Evolutionary conservation across 441 rosid genomes (phyloP), one percentile per base, ranked within the genome.

Genomic region (Populus hybrid): DNA sequence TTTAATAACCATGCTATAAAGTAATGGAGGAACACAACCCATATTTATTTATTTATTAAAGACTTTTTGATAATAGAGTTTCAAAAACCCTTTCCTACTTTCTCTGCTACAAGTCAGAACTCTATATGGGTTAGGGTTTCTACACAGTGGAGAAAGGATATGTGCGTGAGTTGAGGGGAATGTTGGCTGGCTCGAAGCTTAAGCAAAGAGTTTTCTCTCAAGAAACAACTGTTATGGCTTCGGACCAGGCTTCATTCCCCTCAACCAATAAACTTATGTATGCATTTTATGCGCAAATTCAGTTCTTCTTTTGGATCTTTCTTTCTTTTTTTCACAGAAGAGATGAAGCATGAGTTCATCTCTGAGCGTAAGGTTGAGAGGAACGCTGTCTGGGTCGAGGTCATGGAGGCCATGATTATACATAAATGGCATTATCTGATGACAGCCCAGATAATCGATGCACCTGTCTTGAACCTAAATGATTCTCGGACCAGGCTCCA

Each of bases 401-500:
- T 80, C 85, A 81, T 83, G 59, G 42, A 87, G 87, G 82, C 73
- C 20, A 69, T 64, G 61, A 18, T 53, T 53, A 18, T 53, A 53
- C 61, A 69, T 29, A 29, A 42, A 18, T 56, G 56, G 69, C 21
- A 53, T 18, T 53, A 53, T 53, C 61, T 53, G 61, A 53, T 53
- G 61, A 53, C 61, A 53, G 61, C 61, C 61, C 61, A 6, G 61
- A 53, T 4, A 29, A 18, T 45, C 53, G 61, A 53, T 53, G 21
- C 24, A 24, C 61, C 8, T 53, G 21, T 53, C 61, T 53, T 53
- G 61, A 53, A 53, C 78, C 82, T 83, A 64, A 53, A 77, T 84
- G 86, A 82, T 75, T 87, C 88, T 88, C 87, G 91, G 88, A 88
- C 86, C 89, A 86, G 91, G 89, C 89, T 88, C 85, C 87, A 85